These are phyloP conservation scores for Neohortaea acidophila DNA, from an alignment of 495 filamentous ascomycete species.

Conservation along the genomic window DNA sequence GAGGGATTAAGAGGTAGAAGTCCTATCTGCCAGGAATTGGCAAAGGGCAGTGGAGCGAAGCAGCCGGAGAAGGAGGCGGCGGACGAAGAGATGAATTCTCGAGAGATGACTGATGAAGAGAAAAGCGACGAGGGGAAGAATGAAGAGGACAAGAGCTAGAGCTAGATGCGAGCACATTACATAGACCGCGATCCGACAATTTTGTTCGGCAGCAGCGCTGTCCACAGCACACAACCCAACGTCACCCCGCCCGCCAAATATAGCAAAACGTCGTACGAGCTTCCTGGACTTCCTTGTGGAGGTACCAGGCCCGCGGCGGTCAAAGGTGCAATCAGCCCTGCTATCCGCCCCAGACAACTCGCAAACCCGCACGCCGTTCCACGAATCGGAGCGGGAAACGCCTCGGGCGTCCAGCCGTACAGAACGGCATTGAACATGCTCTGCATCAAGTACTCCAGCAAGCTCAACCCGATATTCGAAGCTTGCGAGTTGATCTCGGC, in stretches of 20 bases:
- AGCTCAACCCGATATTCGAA: conserved; percentile 32
- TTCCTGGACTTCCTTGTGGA: conserved; percentile 6
- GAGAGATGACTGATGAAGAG: no score
- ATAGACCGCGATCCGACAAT: no score
- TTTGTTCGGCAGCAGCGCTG: conserved; percentile 27
- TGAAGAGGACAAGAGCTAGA: no score
- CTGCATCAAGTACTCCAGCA: conserved; percentile 37
- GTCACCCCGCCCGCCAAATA: conserved; percentile 33
- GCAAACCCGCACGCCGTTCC: conserved; percentile 39
- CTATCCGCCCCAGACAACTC: conserved; percentile 34
- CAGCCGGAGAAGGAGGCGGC: no score
- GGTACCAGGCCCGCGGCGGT: conserved; percentile 27
- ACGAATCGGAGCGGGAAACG: conserved; percentile 38
- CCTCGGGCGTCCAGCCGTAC: conserved; percentile 44
- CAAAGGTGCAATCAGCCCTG: conserved; percentile 32
- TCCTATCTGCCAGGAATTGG: no score
- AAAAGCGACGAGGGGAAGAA: no score
- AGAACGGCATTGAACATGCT: conserved; percentile 40
- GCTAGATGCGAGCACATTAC: no score
- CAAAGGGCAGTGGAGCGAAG: no score
- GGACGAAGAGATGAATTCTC: no score
- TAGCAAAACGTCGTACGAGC: conserved; percentile 18
- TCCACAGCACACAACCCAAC: conserved; percentile 30
- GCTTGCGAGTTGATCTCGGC: conserved; percentile 29
- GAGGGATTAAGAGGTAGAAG: no score